These are phyloP conservation scores for Suhomyces emberorum DNA, from an alignment of 805 yeast genomes.

Conservation along the genomic window DNA sequence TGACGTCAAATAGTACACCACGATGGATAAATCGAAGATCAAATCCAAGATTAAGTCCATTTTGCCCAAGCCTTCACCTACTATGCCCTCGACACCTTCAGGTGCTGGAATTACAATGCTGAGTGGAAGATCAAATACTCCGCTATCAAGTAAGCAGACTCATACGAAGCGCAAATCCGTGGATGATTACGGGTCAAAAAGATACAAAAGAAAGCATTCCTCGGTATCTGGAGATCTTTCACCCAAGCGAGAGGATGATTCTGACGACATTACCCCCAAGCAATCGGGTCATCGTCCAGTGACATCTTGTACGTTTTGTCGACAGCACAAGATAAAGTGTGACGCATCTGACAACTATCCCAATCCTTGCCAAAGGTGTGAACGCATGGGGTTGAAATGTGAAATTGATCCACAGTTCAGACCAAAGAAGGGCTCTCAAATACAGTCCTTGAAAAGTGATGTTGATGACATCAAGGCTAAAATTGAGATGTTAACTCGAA, in stretches of 20 bases:
- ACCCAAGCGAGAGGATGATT: background rate
- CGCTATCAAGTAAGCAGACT: background rate
- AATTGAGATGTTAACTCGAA: constrained; percentile 60
- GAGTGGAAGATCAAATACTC: background rate
- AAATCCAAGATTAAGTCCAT: constrained; percentile 41
- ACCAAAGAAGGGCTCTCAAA: constrained; percentile 89
- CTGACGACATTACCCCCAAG: constrained; percentile 14
- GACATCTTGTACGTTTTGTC: constrained; percentile 89
- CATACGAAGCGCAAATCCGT: constrained; percentile 2
- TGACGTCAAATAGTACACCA: no score
- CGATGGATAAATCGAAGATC: constrained; percentile 39
- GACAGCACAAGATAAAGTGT: constrained; percentile 92
- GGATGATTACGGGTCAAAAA: constrained; percentile 3
- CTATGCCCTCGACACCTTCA: constrained; percentile 13
- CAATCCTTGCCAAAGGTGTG: constrained; percentile 77
- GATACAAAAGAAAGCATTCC: constrained; percentile 11
- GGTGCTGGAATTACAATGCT: constrained; percentile 3
- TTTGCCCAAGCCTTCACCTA: constrained; percentile 38
- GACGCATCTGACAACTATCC: constrained; percentile 86
- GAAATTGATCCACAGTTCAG: constrained; percentile 89
- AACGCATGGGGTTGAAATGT: constrained; percentile 73
- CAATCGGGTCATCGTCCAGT: constrained; percentile 71
- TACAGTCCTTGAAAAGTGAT: constrained; percentile 78
- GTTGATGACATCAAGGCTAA: constrained; percentile 75
- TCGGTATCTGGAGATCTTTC: constrained; percentile 1